A percentile compares a stretch with the other conserved stretches of the same genome.
Conservation (phyloP, 2,329 filamentous ascomycete species). For the Clonostachys rosea region DNA sequence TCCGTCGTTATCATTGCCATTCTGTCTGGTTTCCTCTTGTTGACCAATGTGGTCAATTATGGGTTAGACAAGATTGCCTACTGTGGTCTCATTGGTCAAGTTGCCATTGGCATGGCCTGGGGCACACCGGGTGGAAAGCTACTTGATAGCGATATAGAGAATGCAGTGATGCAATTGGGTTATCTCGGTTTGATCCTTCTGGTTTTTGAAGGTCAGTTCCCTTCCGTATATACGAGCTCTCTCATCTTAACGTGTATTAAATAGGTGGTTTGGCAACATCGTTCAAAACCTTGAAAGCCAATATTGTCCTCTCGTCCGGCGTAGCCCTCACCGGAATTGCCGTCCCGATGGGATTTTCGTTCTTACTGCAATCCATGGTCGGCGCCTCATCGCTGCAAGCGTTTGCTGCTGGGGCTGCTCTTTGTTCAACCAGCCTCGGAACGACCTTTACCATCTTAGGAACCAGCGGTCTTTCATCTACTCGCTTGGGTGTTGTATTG, state of each 20-base stretch:
- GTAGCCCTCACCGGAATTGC: slow-evolving; percentile 65
- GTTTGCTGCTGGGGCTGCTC: slow-evolving; percentile 68
- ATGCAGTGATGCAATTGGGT: slow-evolving; percentile 58
- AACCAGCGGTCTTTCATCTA: slow-evolving; percentile 32
- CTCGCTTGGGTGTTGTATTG: slow-evolving; percentile 56
- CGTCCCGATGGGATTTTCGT: slow-evolving; percentile 62
- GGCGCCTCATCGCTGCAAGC: slow-evolving; percentile 52
- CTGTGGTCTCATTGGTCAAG: slow-evolving; percentile 68
- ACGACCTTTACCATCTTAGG: slow-evolving; percentile 57
- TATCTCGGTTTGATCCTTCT: slow-evolving; percentile 70
- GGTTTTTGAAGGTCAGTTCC: slow-evolving; percentile 58
- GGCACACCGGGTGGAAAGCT: slow-evolving; percentile 61
- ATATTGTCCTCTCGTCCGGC: slow-evolving; percentile 51
- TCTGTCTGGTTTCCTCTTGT: slow-evolving; percentile 55
- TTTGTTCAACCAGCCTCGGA: slow-evolving; percentile 71
- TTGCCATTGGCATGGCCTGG: slow-evolving; percentile 67
- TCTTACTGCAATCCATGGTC: slow-evolving; percentile 45
- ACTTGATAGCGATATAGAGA: slow-evolving; percentile 47
- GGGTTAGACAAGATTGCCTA: slow-evolving; percentile 56
- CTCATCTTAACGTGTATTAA: background rate
- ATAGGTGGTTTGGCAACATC: slow-evolving; percentile 46
- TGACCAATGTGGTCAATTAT: slow-evolving; percentile 54
- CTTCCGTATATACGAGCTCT: background rate
- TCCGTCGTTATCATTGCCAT: slow-evolving; percentile 53
- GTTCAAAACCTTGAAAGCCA: slow-evolving; percentile 42